Evolutionary conservation across 2,329 filamentous ascomycete species (phyloP).

Genomic region (Pseudonectria foliicola): DNA sequence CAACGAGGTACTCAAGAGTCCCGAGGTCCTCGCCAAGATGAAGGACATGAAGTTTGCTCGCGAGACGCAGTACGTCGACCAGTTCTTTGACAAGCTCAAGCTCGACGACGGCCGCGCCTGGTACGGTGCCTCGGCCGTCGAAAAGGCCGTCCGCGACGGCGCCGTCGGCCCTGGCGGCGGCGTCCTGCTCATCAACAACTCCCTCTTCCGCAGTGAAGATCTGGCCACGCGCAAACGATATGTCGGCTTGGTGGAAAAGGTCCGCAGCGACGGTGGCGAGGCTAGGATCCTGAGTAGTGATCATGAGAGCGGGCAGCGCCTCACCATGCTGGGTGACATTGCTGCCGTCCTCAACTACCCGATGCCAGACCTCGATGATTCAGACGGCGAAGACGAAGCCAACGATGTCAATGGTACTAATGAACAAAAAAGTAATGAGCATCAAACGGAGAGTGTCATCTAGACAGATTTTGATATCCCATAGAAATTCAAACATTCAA

Average conservation of each 20-base stretch:
- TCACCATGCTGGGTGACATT: conserved; percentile 79
- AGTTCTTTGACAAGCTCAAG: conserved; percentile 69
- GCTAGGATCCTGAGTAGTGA: conserved; percentile 84
- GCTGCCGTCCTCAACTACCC: conserved; percentile 90
- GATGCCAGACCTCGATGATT: conserved; percentile 71
- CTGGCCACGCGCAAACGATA: conserved; percentile 70
- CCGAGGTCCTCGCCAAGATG: conserved; percentile 69
- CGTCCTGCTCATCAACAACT: conserved; percentile 78
- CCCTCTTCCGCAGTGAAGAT: conserved; percentile 77
- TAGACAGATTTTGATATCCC: conserved; percentile 10
- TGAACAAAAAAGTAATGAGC: conserved; percentile 4
- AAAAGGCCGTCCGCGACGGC: conserved; percentile 75
- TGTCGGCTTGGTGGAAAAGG: conserved; percentile 79
- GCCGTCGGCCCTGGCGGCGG: conserved; percentile 84
- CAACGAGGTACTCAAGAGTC: conserved; percentile 77
- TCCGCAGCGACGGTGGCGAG: conserved; percentile 81
- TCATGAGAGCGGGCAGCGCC: conserved; percentile 82
- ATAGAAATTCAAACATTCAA: conserved; percentile 7
- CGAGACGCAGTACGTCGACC: conserved; percentile 79
- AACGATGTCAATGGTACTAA: conserved; percentile 25
- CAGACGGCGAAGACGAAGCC: conserved; percentile 41
- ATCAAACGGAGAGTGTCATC: conserved; percentile 24
- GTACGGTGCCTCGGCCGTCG: conserved; percentile 80
- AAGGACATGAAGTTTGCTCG: conserved; percentile 82
- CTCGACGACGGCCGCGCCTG: conserved; percentile 83